A percentile compares a stretch with the other conserved stretches of the same genome.
phyloP scores from a whole-genome alignment of 2,329 filamentous ascomycete species.

The Arthrobotrys megalospora region DNA sequence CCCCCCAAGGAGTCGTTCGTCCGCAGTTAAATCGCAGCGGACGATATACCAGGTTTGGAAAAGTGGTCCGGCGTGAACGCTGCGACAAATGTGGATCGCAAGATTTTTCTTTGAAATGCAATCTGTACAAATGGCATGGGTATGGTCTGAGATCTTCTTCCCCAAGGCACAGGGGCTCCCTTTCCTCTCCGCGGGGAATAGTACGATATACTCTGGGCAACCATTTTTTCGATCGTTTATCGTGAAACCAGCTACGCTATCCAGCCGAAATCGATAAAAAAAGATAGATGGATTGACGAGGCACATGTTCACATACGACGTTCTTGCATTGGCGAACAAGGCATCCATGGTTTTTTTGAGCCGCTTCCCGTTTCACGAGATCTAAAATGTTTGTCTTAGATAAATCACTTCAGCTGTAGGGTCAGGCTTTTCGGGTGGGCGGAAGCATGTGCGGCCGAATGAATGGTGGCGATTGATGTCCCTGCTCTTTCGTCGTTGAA shows the following conservation, averaged over 20 bases:
- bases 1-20: constrained; percentile 2
- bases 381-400: neutral
- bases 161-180: constrained; percentile 3
- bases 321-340: constrained; percentile 8
- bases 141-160: constrained; percentile 18
- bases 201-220: no score
- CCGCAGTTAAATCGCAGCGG: constrained; percentile 30
- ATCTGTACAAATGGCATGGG: constrained; percentile 27
- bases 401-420: neutral
- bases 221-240: neutral
- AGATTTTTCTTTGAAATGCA: neutral
- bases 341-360: neutral
- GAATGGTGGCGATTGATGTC: constrained; percentile 2
- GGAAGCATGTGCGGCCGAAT: constrained; percentile 52
- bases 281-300: constrained; percentile 1
- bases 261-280: neutral
- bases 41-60: constrained; percentile 48
- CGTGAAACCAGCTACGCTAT: neutral
- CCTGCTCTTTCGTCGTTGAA: neutral
- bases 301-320: neutral
- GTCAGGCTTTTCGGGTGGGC: constrained; percentile 20
- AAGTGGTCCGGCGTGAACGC: constrained; percentile 27
- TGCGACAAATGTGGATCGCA: constrained; percentile 9
- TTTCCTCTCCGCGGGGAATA: constrained; percentile 9
- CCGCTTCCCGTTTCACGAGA: constrained; percentile 16